These are phyloP conservation scores for Metschnikowia orientalis DNA, from an alignment of 805 yeast species.

Conservation along the genomic window DNA sequence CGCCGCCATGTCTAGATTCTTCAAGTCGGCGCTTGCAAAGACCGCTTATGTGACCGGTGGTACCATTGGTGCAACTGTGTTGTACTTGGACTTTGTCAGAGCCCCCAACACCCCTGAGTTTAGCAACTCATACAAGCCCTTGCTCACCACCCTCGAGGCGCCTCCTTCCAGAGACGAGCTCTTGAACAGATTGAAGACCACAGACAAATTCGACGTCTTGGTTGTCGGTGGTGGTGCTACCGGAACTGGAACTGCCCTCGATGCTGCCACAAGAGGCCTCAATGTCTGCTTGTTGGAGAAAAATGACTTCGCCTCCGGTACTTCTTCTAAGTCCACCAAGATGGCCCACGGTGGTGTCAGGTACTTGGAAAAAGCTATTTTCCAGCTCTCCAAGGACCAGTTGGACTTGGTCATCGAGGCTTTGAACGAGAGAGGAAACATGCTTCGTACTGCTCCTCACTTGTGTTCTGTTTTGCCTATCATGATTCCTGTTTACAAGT, in stretches of 20 bases:
- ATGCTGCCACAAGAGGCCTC: slow-evolving; percentile 86
- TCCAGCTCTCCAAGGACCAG: slow-evolving; percentile 87
- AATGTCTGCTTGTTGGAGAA: slow-evolving; percentile 84
- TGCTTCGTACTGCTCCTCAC: slow-evolving; percentile 90
- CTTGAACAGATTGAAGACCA: slow-evolving; percentile 30
- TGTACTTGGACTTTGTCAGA: slow-evolving; percentile 38
- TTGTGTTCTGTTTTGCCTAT: slow-evolving; percentile 82
- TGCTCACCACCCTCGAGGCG: slow-evolving; percentile 39
- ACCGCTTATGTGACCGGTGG: slow-evolving; percentile 30
- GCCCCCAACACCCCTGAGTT: slow-evolving; percentile 27
- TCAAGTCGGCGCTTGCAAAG: slow-evolving; percentile 26
- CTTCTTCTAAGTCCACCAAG: slow-evolving; percentile 90
- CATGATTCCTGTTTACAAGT: slow-evolving; percentile 91
- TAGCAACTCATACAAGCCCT: slow-evolving; percentile 36
- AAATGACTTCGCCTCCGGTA: slow-evolving; percentile 87
- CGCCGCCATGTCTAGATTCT: slow-evolving; percentile 18
- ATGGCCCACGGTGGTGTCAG: slow-evolving; percentile 98
- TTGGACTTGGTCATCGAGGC: slow-evolving; percentile 86
- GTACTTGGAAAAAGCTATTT: slow-evolving; percentile 90
- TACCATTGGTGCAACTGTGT: slow-evolving; percentile 32
- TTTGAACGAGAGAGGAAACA: slow-evolving; percentile 77
- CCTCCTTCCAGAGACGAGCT: slow-evolving; percentile 58
- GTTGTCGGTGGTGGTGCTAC: slow-evolving; percentile 96
- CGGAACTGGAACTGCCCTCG: slow-evolving; percentile 90
- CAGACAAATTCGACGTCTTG: slow-evolving; percentile 67